Evolutionary conservation across 2,329 filamentous ascomycete genomes (phyloP).

Genomic region (Aspergillus sp.): DNA sequence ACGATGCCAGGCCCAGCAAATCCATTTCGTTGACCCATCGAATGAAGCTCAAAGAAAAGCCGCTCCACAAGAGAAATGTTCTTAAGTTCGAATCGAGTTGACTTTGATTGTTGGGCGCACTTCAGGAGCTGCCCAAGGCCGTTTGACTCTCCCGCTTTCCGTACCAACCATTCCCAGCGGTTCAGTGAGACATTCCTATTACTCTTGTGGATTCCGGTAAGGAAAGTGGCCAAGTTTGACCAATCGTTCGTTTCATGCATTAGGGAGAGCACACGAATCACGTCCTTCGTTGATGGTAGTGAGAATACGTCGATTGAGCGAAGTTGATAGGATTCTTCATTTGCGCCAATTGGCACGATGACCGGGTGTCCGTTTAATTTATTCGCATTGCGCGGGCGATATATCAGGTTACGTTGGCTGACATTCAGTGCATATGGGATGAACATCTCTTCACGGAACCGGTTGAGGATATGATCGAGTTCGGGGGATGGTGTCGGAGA

Average conservation of each 20-base stretch:
- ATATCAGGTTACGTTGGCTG: slow-evolving; percentile 41
- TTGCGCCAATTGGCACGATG: slow-evolving; percentile 38
- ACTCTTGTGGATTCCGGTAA: slow-evolving; percentile 38
- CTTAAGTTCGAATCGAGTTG: slow-evolving; percentile 38
- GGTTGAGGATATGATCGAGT: slow-evolving; percentile 40
- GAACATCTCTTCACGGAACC: slow-evolving; percentile 46
- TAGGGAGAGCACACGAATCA: slow-evolving; percentile 30
- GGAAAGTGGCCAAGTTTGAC: slow-evolving; percentile 42
- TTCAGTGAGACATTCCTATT: slow-evolving; percentile 23
- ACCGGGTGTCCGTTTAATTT: slow-evolving; percentile 41
- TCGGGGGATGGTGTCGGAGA: slow-evolving; percentile 39
- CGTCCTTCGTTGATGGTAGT: slow-evolving; percentile 34
- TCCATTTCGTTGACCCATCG: slow-evolving; percentile 30
- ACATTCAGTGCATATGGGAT: slow-evolving; percentile 40
- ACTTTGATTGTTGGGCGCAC: slow-evolving; percentile 33
- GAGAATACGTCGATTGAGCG: slow-evolving; percentile 35
- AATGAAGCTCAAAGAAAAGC: slow-evolving; percentile 40
- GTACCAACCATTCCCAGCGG: slow-evolving; percentile 37
- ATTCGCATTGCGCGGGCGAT: slow-evolving; percentile 35
- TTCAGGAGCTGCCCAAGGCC: slow-evolving; percentile 37
- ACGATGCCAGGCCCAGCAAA: slow-evolving; percentile 34
- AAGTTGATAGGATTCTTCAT: slow-evolving; percentile 40
- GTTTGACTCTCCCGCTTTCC: slow-evolving; percentile 37
- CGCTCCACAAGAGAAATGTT: slow-evolving; percentile 28
- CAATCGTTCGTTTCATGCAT: slow-evolving; percentile 41